phyloP scores from a whole-genome alignment of 306 rosid genomes.

The Medicago ruthenica region DNA sequence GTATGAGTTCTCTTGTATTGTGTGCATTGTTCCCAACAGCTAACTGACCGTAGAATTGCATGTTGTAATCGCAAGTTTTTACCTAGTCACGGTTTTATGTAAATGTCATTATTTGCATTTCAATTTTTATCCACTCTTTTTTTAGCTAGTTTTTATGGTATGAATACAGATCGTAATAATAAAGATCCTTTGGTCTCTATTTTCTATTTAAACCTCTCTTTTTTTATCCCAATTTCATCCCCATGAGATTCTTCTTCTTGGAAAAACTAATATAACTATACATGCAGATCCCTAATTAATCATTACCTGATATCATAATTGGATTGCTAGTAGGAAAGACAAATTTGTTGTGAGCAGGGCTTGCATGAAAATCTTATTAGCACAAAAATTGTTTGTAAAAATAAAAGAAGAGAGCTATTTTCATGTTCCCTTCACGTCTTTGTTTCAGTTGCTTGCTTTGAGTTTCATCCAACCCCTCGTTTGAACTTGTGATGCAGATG shows the following conservation, averaged over 20 bases:
- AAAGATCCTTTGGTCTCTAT: constrained; percentile 19
- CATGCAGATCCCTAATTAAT: constrained; percentile 30
- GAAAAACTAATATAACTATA: constrained; percentile 2
- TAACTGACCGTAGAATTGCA: constrained; percentile 9
- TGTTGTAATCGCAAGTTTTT: constrained; percentile 12
- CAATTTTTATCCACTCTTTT: constrained; percentile 1
- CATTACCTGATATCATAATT: constrained; percentile 27
- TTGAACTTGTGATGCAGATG: constrained; percentile 67
- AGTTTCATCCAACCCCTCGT: constrained; percentile 37
- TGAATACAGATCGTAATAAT: constrained; percentile 1
- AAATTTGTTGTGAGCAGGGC: neutral
- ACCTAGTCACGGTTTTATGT: neutral
- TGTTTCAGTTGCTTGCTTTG: constrained; percentile 27
- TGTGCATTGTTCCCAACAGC: constrained; percentile 11
- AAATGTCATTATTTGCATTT: constrained; percentile 14
- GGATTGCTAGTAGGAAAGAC: neutral
- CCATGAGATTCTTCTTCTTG: constrained; percentile 26
- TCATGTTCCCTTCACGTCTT: neutral
- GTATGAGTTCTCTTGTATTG: constrained; percentile 50
- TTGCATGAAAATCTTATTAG: constrained; percentile 20
- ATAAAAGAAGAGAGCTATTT: constrained; percentile 28
- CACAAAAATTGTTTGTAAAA: constrained; percentile 13
- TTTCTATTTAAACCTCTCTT: constrained; percentile 7
- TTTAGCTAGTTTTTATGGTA: constrained; percentile 13
- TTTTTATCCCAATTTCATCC: constrained; percentile 30